Conservation (phyloP, 1,139 yeast species). For the Yamadazyma spencermartinsiae region DNA sequence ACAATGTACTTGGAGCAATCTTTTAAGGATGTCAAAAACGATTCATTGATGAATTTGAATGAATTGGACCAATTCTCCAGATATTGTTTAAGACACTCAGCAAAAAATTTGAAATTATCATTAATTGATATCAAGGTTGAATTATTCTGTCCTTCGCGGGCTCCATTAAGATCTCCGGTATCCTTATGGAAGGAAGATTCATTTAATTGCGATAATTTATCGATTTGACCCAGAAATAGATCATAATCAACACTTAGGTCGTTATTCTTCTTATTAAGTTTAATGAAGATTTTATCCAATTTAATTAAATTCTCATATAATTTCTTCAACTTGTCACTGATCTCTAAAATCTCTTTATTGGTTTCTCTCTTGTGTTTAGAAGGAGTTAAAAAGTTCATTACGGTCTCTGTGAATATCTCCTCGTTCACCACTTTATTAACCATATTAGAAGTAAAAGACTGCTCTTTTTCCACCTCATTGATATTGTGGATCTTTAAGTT, state of each 20-base stretch:
- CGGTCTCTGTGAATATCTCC: conserved; percentile 76
- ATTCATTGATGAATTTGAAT: conserved; percentile 70
- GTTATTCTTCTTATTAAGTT: conserved; percentile 70
- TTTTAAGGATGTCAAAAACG: conserved; percentile 77
- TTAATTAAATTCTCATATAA: conserved; percentile 78
- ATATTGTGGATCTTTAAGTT: conserved; percentile 49
- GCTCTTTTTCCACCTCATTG: conserved; percentile 24
- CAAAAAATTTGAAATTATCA: conserved; percentile 40
- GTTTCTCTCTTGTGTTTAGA: conserved; percentile 66
- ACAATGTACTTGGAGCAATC: conserved; percentile 86
- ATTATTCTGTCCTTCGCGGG: conserved; percentile 2
- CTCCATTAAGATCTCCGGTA: background rate
- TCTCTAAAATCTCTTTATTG: conserved; percentile 78
- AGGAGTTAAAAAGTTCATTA: conserved; percentile 88
- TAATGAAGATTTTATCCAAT: conserved; percentile 75
- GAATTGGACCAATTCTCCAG: conserved; percentile 41
- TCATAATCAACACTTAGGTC: conserved; percentile 73
- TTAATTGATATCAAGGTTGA: conserved; percentile 13
- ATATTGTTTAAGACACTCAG: conserved; percentile 52
- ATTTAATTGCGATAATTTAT: conserved; percentile 55
- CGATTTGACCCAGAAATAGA: conserved; percentile 69
- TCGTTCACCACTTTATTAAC: conserved; percentile 51
- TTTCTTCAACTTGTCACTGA: conserved; percentile 78
- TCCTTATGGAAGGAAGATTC: conserved; percentile 24
- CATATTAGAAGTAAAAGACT: conserved; percentile 23